phyloP scores from a whole-genome alignment of 2,329 filamentous ascomycete species.

The Penicillium olsonii region DNA sequence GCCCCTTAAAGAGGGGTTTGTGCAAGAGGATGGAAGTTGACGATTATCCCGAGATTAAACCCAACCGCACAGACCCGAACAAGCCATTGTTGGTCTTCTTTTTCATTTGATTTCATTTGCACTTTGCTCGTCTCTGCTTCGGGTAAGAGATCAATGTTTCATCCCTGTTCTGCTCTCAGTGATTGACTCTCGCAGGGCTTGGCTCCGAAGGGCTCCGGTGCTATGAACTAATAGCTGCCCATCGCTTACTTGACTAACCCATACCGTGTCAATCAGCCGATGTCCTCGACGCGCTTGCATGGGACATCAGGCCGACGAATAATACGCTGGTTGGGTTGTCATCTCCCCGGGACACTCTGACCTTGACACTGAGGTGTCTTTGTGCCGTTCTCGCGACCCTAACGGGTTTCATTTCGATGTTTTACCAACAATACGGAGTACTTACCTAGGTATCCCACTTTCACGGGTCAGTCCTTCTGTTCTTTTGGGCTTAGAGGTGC shows the following conservation, averaged over 20 bases:
- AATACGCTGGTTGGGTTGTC: conserved; percentile 5
- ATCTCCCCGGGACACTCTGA: conserved; percentile 16
- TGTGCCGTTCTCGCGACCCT: background rate
- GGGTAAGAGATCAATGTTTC: conserved; percentile 10
- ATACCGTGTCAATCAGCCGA: conserved; percentile 12
- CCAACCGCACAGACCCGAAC: background rate
- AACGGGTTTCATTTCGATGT: background rate
- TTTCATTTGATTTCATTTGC: background rate
- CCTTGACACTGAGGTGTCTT: conserved; percentile 5
- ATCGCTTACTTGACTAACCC: conserved; percentile 15
- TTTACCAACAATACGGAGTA: background rate
- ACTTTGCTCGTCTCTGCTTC: too few relatives aligned
- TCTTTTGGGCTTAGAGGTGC: background rate
- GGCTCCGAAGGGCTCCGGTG: conserved; percentile 13
- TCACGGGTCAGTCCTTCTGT: too few relatives aligned
- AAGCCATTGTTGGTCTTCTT: background rate
- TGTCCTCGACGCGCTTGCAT: conserved; percentile 6
- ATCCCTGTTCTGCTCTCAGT: conserved; percentile 7
- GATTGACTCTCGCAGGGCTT: conserved; percentile 18
- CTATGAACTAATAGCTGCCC: conserved; percentile 6
- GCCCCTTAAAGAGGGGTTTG: background rate
- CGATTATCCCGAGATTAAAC: background rate
- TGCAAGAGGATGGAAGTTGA: background rate
- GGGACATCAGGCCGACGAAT: conserved; percentile 15
- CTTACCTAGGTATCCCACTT: too few relatives aligned